A percentile compares a stretch with the other conserved stretches of the same genome.
phyloP scores from a whole-genome alignment of 495 filamentous ascomycete genomes.

The Amphirosellinia nigrospora region DNA sequence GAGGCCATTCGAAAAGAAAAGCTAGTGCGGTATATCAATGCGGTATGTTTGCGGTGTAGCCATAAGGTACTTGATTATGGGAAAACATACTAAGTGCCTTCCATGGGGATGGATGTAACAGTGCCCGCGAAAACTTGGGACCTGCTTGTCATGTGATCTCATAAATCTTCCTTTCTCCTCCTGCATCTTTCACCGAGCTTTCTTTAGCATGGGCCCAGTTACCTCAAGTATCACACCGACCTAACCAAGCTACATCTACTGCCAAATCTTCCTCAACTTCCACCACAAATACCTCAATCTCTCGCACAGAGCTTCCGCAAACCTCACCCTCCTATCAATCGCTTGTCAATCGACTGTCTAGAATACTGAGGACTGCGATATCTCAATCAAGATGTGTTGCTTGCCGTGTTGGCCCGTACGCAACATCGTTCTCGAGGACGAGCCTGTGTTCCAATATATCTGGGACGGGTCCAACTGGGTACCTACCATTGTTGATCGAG shows the following conservation, averaged over 20 bases:
- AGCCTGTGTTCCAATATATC: constrained; percentile 36
- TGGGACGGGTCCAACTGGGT: constrained; percentile 45
- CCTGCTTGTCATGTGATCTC: not conserved
- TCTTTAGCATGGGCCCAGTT: not conserved
- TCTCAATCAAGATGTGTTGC: constrained; percentile 32
- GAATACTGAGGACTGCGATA: not conserved
- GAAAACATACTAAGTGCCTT: not conserved
- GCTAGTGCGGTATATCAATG: not conserved
- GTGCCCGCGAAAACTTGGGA: not conserved
- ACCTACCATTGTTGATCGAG: constrained; percentile 22
- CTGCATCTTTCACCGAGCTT: not conserved
- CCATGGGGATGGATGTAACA: not conserved
- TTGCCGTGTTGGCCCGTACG: constrained; percentile 51
- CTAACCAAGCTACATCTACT: not conserved
- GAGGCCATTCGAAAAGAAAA: not conserved
- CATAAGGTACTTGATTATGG: not conserved
- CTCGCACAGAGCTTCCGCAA: not conserved
- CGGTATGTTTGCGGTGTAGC: not conserved
- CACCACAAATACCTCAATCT: not conserved
- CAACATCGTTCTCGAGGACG: constrained; percentile 48
- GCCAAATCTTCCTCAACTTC: not conserved
- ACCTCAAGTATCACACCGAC: not conserved
- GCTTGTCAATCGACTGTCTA: not conserved
- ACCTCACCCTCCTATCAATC: not conserved
- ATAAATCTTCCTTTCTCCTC: not conserved